Conservation (phyloP, 768 basidiomycete genomes). For the Termitomyces eurrhizus region DNA sequence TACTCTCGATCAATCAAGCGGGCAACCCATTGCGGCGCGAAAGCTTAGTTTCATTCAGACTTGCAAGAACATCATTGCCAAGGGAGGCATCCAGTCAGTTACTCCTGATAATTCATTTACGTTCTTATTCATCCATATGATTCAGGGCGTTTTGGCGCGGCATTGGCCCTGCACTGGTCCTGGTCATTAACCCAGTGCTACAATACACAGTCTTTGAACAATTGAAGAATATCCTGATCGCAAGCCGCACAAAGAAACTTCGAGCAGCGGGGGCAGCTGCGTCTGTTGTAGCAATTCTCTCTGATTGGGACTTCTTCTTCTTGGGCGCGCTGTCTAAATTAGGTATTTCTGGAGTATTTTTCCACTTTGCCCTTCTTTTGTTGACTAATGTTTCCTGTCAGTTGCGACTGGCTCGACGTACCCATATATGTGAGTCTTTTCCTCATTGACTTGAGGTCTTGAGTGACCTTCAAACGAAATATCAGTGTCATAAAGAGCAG, state of each 20-base stretch:
- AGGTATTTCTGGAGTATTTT: conserved; percentile 35
- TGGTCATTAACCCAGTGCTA: conserved; percentile 93
- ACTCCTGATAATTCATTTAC: background rate
- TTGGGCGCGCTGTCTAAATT: conserved; percentile 95
- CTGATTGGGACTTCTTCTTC: conserved; percentile 89
- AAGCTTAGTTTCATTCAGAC: conserved; percentile 66
- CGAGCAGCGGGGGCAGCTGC: conserved; percentile 41
- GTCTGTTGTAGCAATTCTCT: conserved; percentile 48
- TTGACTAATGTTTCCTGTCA: conserved; percentile 16
- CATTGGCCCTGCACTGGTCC: conserved; percentile 86
- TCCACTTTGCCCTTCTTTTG: background rate
- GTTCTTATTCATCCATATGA: background rate
- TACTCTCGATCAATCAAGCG: conserved; percentile 37
- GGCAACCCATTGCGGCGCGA: conserved; percentile 26
- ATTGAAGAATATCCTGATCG: conserved; percentile 79
- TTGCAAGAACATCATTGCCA: conserved; percentile 61
- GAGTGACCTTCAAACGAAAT: background rate
- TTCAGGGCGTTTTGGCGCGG: conserved; percentile 87
- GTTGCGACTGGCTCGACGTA: conserved; percentile 48
- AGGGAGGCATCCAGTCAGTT: conserved; percentile 57
- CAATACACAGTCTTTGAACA: conserved; percentile 96
- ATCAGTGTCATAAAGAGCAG: conserved; percentile 71
- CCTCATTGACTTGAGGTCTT: background rate
- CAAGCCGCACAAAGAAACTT: conserved; percentile 52
- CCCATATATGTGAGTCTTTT: conserved; percentile 40